Evolutionary conservation across 495 filamentous ascomycete species (phyloP).

Genomic region (Articulospora tetracladia): DNA sequence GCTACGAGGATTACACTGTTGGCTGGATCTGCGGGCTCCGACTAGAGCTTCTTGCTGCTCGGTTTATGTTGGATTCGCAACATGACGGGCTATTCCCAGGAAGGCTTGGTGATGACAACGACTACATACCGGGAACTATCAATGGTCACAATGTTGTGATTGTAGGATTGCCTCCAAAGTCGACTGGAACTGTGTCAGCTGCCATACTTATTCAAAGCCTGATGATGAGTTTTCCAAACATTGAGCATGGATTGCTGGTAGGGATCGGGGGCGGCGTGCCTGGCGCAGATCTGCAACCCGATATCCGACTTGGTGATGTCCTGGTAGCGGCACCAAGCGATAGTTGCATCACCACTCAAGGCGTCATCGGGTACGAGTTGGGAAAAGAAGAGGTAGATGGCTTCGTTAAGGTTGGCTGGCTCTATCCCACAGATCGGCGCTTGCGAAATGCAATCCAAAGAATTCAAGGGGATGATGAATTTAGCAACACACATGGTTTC

Average conservation of each 20-base stretch:
- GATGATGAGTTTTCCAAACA: conserved; percentile 15
- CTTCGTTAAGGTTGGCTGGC: neutral
- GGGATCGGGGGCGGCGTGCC: conserved; percentile 25
- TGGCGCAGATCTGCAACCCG: neutral
- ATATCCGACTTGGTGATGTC: conserved; percentile 20
- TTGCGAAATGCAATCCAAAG: neutral
- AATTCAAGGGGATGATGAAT: neutral
- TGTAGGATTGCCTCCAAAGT: neutral
- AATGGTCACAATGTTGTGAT: conserved; percentile 6
- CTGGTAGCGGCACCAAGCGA: conserved; percentile 15
- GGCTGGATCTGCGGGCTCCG: conserved; percentile 47
- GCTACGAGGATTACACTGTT: conserved; percentile 37
- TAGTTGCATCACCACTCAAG: conserved; percentile 1
- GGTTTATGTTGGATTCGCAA: conserved; percentile 39
- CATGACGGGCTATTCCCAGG: conserved; percentile 26
- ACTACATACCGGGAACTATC: conserved; percentile 27
- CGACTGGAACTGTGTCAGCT: neutral
- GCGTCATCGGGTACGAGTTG: conserved; percentile 22
- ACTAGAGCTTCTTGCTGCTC: conserved; percentile 40
- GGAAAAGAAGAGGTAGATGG: conserved; percentile 5
- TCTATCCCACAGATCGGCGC: neutral
- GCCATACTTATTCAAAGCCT: neutral
- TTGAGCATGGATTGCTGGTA: conserved; percentile 42
- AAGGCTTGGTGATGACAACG: conserved; percentile 15
- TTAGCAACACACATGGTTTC: no score